Conservation (phyloP, 495 filamentous ascomycete species). For the Xylaria nigripes region DNA sequence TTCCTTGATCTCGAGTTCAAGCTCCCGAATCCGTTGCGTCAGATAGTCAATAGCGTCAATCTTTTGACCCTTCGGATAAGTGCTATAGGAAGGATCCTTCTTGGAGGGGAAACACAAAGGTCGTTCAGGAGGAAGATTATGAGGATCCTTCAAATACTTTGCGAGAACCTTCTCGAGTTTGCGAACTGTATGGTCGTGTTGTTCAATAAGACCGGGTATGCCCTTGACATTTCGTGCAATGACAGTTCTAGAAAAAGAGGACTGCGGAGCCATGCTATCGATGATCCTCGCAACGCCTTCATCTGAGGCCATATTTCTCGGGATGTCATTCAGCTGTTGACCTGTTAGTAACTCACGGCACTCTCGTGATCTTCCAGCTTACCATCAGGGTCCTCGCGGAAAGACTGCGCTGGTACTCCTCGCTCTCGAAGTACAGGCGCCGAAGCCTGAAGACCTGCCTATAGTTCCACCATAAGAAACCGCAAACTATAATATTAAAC, state of each 20-base stretch:
- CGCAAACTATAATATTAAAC: slow-evolving; percentile 66
- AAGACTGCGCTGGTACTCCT: slow-evolving; percentile 82
- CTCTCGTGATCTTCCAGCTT: slow-evolving; percentile 10
- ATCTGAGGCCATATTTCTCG: slow-evolving; percentile 61
- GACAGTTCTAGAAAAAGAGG: slow-evolving; percentile 66
- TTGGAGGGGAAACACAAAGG: slow-evolving; percentile 73
- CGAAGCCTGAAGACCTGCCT: slow-evolving; percentile 59
- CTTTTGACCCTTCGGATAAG: slow-evolving; percentile 57
- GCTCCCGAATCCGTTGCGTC: slow-evolving; percentile 69
- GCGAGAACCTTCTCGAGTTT: slow-evolving; percentile 75
- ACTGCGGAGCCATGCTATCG: slow-evolving; percentile 64
- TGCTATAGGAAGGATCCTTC: slow-evolving; percentile 50
- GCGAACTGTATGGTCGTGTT: slow-evolving; percentile 74
- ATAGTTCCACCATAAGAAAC: slow-evolving; percentile 89
- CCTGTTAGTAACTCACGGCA: slow-evolving; percentile 10
- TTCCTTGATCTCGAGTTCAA: slow-evolving; percentile 79
- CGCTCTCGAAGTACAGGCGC: slow-evolving; percentile 71
- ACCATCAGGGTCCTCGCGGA: slow-evolving; percentile 89
- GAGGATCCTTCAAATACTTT: slow-evolving; percentile 81
- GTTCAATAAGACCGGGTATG: slow-evolving; percentile 71
- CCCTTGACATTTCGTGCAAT: slow-evolving; percentile 89
- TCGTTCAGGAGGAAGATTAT: slow-evolving; percentile 67
- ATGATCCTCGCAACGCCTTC: slow-evolving; percentile 78
- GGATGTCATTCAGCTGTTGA: slow-evolving; percentile 72
- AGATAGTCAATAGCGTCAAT: slow-evolving; percentile 94